These are phyloP conservation scores for Sequoia sempervirens DNA, from an alignment of 75 land plant genomes.

Conservation along the genomic window DNA sequence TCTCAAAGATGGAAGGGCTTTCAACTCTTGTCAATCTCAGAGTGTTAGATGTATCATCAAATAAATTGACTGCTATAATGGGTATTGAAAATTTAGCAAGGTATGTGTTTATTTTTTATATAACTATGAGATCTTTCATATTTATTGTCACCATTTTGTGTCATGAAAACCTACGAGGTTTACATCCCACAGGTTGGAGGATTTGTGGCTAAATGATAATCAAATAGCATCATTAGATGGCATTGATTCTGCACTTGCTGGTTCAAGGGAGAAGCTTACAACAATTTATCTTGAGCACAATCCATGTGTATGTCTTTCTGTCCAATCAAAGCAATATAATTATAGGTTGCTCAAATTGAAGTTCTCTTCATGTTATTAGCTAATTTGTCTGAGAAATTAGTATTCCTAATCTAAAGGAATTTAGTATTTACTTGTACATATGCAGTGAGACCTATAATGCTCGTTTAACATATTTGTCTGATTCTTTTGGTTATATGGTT, in stretches of 20 bases:
- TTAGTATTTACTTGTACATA: background rate
- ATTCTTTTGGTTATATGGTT: background rate
- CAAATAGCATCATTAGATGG: conserved; percentile 72
- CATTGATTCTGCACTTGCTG: conserved; percentile 54
- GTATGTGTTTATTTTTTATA: conserved; percentile 21
- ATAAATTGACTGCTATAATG: conserved; percentile 61
- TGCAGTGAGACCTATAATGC: background rate
- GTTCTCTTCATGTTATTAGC: background rate
- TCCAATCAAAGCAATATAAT: too few relatives aligned
- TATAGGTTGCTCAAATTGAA: background rate
- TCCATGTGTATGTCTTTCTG: conserved; percentile 75
- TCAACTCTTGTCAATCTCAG: conserved; percentile 75
- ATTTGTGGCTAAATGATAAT: conserved; percentile 98
- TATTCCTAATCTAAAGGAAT: background rate
- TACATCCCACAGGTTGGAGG: conserved; percentile 63
- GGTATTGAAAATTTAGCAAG: conserved; percentile 63
- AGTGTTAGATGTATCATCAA: conserved; percentile 85
- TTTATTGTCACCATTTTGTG: background rate
- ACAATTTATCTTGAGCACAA: conserved; percentile 88
- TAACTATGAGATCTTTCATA: background rate
- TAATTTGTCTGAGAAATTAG: background rate
- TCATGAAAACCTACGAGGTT: background rate
- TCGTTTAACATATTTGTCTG: background rate
- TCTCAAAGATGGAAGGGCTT: conserved; percentile 86
- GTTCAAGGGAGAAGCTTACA: conserved; percentile 67